These are phyloP conservation scores for Cunninghamia lanceolata DNA, from an alignment of 75 land plant species.

Conservation along the genomic window DNA sequence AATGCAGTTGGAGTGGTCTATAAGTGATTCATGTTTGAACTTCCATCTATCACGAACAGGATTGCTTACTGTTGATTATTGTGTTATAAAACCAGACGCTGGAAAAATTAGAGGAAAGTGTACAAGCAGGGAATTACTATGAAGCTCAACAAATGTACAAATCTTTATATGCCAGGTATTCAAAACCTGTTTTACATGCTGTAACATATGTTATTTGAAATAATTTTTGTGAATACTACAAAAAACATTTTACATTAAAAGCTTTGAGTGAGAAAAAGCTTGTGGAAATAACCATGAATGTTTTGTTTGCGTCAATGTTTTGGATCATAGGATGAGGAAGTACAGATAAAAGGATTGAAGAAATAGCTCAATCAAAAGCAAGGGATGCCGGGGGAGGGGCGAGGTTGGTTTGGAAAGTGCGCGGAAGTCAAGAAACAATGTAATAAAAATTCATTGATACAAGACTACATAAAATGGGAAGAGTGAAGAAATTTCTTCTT, in stretches of 20 bases:
- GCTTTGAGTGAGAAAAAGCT: no score
- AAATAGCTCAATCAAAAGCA: no score
- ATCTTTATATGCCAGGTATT: slow-evolving; percentile 49
- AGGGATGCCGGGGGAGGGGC: no score
- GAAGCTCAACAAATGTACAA: slow-evolving; percentile 81
- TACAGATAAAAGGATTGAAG: no score
- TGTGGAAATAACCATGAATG: no score
- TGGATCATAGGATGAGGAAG: no score
- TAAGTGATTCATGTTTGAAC: neutral
- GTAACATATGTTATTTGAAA: neutral
- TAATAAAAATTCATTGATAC: no score
- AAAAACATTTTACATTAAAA: neutral
- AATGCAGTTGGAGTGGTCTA: neutral
- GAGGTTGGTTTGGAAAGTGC: no score
- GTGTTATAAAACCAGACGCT: slow-evolving; percentile 32
- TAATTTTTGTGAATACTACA: neutral
- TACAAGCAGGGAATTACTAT: slow-evolving; percentile 55
- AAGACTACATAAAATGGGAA: no score
- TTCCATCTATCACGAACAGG: neutral
- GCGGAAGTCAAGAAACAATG: no score
- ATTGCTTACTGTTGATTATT: neutral
- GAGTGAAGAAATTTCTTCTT: no score
- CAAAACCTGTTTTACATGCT: neutral
- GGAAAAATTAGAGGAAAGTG: slow-evolving; percentile 57
- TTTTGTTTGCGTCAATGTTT: no score